phyloP scores from a whole-genome alignment of 2,329 filamentous ascomycete species.

The Fonsecaea pedrosoi region DNA sequence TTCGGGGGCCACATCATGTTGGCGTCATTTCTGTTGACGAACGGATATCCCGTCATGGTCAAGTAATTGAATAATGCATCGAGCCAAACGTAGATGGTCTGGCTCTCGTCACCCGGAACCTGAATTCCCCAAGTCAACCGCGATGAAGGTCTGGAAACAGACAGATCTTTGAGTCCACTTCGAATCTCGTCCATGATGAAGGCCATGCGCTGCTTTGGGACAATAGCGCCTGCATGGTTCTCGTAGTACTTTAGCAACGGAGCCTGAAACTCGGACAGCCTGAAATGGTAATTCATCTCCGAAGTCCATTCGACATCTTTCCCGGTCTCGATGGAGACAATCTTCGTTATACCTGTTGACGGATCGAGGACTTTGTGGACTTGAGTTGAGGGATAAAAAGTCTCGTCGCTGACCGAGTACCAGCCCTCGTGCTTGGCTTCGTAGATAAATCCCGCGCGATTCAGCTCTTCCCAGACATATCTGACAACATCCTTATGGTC shows the following conservation, averaged over 20 bases:
- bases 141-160: conserved; percentile 79
- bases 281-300: conserved; percentile 94
- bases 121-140: conserved; percentile 86
- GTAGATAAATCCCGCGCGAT: conserved; percentile 79
- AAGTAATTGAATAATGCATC: conserved; percentile 95
- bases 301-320: conserved; percentile 94
- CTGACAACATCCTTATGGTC: conserved; percentile 84
- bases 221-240: conserved; percentile 77
- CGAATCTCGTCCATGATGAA: conserved; percentile 79
- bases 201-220: conserved; percentile 74
- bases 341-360: conserved; percentile 79
- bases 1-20: conserved; percentile 84
- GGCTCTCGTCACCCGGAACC: conserved; percentile 80
- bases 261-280: conserved; percentile 81
- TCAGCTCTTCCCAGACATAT: conserved; percentile 84
- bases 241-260: conserved; percentile 78
- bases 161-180: conserved; percentile 82
- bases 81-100: conserved; percentile 98
- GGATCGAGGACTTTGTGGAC: conserved; percentile 78
- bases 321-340: conserved; percentile 82
- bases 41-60: conserved; percentile 83
- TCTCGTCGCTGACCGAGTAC: conserved; percentile 97
- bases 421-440: conserved; percentile 87
- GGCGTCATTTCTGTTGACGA: conserved; percentile 68
- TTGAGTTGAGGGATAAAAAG: conserved; percentile 82